Conservation (phyloP, 495 filamentous ascomycete species). For the Articulospora tetracladia region DNA sequence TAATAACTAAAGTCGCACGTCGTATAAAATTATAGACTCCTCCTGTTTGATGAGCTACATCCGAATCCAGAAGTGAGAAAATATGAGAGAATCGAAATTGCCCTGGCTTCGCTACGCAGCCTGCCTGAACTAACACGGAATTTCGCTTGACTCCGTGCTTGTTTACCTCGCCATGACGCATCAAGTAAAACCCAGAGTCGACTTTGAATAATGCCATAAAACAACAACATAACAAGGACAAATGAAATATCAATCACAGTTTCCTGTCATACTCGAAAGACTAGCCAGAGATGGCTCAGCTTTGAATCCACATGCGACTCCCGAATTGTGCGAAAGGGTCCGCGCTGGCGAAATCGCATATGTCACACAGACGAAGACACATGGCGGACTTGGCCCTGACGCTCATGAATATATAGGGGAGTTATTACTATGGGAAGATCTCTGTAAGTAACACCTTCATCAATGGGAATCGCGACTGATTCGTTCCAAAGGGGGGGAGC, state of each 20-base stretch:
- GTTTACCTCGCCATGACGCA: too few relatives aligned
- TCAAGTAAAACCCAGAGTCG: too few relatives aligned
- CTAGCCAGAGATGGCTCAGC: background rate
- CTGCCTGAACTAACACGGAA: too few relatives aligned
- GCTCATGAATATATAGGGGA: background rate
- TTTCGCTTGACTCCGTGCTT: too few relatives aligned
- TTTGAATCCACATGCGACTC: background rate
- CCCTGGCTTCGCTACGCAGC: too few relatives aligned
- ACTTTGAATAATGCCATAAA: too few relatives aligned
- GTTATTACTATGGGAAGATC: background rate
- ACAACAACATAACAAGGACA: background rate
- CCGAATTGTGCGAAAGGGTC: background rate
- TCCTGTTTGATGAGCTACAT: too few relatives aligned
- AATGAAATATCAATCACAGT: background rate
- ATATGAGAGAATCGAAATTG: too few relatives aligned
- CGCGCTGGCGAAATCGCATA: background rate
- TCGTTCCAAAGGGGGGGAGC: background rate
- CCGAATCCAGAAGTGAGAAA: too few relatives aligned
- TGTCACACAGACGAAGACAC: background rate
- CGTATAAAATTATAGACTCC: too few relatives aligned
- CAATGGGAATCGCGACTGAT: background rate
- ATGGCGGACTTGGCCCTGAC: background rate
- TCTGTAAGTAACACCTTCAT: background rate
- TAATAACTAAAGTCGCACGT: too few relatives aligned
- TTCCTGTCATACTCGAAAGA: background rate